Evolutionary conservation across 2,329 filamentous ascomycete genomes (phyloP), one percentile per base, ranked within the genome.

Genomic region (Raffaelea albimanens): DNA sequence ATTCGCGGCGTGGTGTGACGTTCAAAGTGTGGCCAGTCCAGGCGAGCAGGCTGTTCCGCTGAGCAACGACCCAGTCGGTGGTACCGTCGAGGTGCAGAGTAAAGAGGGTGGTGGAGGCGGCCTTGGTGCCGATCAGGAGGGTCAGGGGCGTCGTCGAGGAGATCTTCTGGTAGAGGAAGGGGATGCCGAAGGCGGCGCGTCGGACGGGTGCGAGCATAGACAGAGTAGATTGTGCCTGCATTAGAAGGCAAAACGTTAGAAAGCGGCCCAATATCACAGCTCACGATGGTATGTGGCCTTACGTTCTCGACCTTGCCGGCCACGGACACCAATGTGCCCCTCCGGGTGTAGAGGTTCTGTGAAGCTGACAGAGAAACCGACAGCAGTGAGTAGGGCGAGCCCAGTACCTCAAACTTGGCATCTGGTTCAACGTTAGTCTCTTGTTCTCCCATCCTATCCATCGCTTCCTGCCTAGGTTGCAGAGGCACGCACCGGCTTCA

Each of bases 341-440:
- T 82, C 57, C 91, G 80, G 20, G 93, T 96, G 67, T 93, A 96
- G 44, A 98, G 80, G 58, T 86, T 85, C 65, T 97, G 91, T 29
- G 91, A 97, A 39, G 93, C 87, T 33, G 93, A 94, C 45, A 98
- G 78, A 8, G 85, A 87, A 55, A 95, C 90, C 20, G 91, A 96
- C 57, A 98, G 82, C 54, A 98, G 80, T 47, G 93, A 97, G 66
- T 93, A 93, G 2, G 91, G 89, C 21, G 87, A 80, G 52, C 93
- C 93, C 54, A 98, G 72, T 43, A 97, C 88, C 66, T 97, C 88
- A 65, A 98, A 98, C 49, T 83, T 82, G 47, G 93, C 93, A 76
- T 97, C 93, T 96, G 57, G n/a, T n/a, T 38, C 5, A 29, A 29
- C 25, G 25, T 29, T 29, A 29, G 25, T 13, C n/a, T n/a, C n/a